phyloP scores from a whole-genome alignment of 2,329 filamentous ascomycete species.

The Myriosclerotinia duriaeana region DNA sequence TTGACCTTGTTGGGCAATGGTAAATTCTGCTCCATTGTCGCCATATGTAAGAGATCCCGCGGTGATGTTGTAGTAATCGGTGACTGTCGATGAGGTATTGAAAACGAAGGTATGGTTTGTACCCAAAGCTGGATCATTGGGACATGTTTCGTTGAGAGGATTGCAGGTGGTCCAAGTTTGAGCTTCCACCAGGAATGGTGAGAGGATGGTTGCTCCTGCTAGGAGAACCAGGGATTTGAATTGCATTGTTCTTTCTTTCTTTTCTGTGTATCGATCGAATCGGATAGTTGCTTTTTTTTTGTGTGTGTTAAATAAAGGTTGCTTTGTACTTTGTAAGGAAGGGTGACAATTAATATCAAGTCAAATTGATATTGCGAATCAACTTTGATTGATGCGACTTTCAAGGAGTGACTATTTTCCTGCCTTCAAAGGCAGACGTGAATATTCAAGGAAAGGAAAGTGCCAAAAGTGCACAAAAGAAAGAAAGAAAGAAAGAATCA shows the following conservation, averaged over 20 bases:
- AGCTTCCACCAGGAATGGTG: conserved; percentile 52
- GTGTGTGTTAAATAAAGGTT: neutral
- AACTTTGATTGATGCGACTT: neutral
- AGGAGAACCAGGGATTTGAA: conserved; percentile 30
- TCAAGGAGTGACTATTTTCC: conserved; percentile 5
- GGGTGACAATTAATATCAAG: neutral
- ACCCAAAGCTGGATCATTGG: conserved; percentile 68
- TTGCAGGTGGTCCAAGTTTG: conserved; percentile 80
- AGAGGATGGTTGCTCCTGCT: conserved; percentile 26
- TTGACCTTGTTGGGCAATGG: conserved; percentile 66
- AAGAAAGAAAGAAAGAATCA: neutral
- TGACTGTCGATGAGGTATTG: conserved; percentile 54
- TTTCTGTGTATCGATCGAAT: neutral
- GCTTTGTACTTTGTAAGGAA: neutral
- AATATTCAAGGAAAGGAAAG: conserved; percentile 18
- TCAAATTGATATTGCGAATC: conserved; percentile 8
- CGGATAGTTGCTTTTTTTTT: neutral
- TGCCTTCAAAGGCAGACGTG: neutral
- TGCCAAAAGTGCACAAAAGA: conserved; percentile 7
- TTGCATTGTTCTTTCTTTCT: conserved; percentile 29
- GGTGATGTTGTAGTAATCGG: conserved; percentile 66
- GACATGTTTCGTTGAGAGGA: conserved; percentile 69
- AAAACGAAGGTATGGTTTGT: conserved; percentile 63
- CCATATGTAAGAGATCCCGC: conserved; percentile 65
- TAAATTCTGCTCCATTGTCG: conserved; percentile 67